These are phyloP conservation scores for Centella asiatica DNA, from an alignment of 129 eudicot genomes.

Conservation along the genomic window DNA sequence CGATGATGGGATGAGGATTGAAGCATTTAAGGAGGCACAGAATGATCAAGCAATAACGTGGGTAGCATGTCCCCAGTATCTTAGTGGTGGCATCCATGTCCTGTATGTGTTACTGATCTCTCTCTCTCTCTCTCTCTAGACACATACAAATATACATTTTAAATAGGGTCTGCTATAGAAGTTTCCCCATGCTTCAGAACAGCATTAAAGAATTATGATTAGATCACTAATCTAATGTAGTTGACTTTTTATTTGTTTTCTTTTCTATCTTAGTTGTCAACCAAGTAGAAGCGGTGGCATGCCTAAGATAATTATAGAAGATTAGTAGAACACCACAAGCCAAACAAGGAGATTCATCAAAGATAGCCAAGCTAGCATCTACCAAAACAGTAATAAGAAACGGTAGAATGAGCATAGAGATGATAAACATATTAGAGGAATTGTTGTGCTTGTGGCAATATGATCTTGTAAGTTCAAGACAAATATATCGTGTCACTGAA, in stretches of 20 bases:
- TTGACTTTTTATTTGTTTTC: too few species aligned
- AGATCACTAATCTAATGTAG: too few species aligned
- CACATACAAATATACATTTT: background rate
- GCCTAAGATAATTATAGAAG: too few species aligned
- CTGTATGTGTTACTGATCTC: too few species aligned
- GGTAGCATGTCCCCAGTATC: slow-evolving; percentile 23
- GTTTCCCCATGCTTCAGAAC: too few species aligned
- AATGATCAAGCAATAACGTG: slow-evolving; percentile 18
- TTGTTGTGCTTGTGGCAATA: background rate
- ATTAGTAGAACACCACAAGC: background rate
- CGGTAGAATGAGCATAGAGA: too few species aligned
- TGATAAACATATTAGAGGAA: too few species aligned
- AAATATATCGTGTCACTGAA: background rate
- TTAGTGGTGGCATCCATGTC: slow-evolving; percentile 31
- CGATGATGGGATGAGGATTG: background rate
- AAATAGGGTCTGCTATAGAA: background rate
- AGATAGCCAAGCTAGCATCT: background rate
- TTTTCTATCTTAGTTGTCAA: too few species aligned
- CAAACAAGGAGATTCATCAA: background rate
- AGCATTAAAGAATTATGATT: too few species aligned
- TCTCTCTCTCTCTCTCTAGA: too few species aligned
- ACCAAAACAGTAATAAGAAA: too few species aligned
- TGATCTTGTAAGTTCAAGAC: background rate
- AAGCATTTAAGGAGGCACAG: background rate
- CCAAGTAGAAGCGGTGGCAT: too few species aligned